Conservation (phyloP, 176 grass and related monocot genomes). For the Alloteropsis semialata region DNA sequence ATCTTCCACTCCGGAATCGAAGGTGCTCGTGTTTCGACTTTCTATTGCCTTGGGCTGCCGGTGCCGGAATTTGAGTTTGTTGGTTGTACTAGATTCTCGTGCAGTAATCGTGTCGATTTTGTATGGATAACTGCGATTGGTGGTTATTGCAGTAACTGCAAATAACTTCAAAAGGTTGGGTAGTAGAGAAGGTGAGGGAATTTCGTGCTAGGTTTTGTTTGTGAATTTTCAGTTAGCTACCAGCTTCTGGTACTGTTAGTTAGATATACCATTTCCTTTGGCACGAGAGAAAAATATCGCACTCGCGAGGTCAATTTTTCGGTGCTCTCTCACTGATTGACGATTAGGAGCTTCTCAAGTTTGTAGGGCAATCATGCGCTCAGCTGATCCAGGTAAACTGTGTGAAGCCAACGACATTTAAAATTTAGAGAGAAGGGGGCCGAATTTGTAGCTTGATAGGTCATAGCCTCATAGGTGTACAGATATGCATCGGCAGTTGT, state of each 20-base stretch:
- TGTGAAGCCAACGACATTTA: not conserved
- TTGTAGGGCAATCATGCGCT: not conserved
- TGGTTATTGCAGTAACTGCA: not conserved
- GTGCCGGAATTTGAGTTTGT: not conserved
- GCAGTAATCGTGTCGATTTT: not conserved
- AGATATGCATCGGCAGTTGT: not conserved
- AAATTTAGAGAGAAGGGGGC: not conserved
- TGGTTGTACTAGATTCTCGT: not conserved
- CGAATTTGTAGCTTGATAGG: not conserved
- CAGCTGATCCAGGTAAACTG: not conserved
- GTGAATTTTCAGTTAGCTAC: not conserved
- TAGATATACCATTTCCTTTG: not conserved
- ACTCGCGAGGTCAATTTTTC: not conserved
- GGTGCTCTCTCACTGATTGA: not conserved
- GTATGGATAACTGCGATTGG: not conserved
- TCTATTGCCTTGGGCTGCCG: not conserved
- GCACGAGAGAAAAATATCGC: not conserved
- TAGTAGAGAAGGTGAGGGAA: not conserved
- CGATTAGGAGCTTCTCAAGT: not conserved
- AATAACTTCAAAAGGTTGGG: not conserved
- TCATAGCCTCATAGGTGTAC: too few relatives aligned
- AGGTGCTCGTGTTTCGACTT: slow-evolving; percentile 26
- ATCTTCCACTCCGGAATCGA: slow-evolving; percentile 80
- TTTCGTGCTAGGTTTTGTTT: not conserved
- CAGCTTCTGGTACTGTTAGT: not conserved